These are phyloP conservation scores for Lactarius trivialis DNA, from an alignment of 768 basidiomycete species.

Conservation along the genomic window DNA sequence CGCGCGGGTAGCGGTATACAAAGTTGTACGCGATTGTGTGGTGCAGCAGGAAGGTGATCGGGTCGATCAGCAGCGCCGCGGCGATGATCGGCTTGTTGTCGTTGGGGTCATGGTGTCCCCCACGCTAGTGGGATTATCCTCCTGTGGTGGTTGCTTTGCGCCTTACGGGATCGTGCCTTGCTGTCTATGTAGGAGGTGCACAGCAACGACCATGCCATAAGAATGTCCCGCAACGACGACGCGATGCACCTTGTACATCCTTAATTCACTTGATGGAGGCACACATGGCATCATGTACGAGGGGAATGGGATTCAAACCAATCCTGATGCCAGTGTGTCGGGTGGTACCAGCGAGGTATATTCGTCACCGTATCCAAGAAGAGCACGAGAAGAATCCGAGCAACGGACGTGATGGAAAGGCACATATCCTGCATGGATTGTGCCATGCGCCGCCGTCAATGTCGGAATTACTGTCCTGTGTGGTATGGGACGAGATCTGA, in stretches of 20 bases:
- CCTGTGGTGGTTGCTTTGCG: too few relatives aligned
- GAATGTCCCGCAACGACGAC: constrained; percentile 51
- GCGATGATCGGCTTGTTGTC: constrained; percentile 35
- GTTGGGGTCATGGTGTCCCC: constrained; percentile 19
- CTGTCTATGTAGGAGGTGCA: constrained; percentile 43
- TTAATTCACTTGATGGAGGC: constrained; percentile 41
- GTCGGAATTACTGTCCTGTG: too few relatives aligned
- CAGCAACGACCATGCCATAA: constrained; percentile 53
- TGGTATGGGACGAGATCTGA: too few relatives aligned
- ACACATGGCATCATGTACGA: constrained; percentile 37
- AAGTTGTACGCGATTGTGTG: too few relatives aligned
- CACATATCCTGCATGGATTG: too few relatives aligned
- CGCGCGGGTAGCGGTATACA: too few relatives aligned
- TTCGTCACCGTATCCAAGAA: constrained; percentile 29
- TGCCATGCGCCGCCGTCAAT: too few relatives aligned
- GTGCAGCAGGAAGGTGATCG: constrained; percentile 59
- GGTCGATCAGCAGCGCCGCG: constrained; percentile 41
- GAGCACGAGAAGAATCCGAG: constrained; percentile 39
- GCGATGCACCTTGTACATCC: constrained; percentile 33
- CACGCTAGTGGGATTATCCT: too few relatives aligned
- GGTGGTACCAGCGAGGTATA: constrained; percentile 43
- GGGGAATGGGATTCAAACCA: constrained; percentile 55
- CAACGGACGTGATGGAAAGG: constrained; percentile 48
- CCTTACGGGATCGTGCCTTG: neutral
- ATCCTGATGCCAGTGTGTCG: constrained; percentile 67